phyloP scores from a whole-genome alignment of 306 rosid genomes.

The Arachis hypogaea region DNA sequence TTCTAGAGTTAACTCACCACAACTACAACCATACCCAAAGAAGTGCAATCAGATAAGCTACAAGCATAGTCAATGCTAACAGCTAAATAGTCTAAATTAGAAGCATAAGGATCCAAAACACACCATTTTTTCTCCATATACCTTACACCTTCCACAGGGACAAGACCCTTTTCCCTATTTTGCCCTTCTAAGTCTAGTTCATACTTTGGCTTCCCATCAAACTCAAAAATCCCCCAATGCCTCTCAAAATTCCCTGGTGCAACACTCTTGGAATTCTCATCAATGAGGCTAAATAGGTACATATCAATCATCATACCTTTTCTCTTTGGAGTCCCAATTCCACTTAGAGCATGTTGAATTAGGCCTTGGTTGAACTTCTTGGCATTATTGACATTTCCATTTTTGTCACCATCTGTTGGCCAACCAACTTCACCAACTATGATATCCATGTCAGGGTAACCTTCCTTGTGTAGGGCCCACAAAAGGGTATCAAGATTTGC shows the following conservation, averaged over 20 bases:
- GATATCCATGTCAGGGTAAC: constrained; percentile 70
- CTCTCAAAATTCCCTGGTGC: constrained; percentile 86
- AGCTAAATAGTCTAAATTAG: constrained; percentile 41
- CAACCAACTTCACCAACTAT: constrained; percentile 88
- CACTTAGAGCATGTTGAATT: constrained; percentile 62
- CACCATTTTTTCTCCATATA: constrained; percentile 78
- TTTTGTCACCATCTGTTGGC: constrained; percentile 84
- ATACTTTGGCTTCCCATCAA: constrained; percentile 91
- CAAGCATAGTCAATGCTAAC: constrained; percentile 75
- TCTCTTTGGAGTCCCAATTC: constrained; percentile 75
- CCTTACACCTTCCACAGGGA: constrained; percentile 63
- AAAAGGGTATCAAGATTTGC: constrained; percentile 80
- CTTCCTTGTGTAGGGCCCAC: constrained; percentile 67
- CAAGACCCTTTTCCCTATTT: constrained; percentile 47
- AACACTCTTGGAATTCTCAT: constrained; percentile 71
- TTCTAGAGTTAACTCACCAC: constrained; percentile 54
- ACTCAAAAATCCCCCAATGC: constrained; percentile 94
- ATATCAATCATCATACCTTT: constrained; percentile 53
- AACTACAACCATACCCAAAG: constrained; percentile 83
- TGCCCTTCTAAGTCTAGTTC: constrained; percentile 65
- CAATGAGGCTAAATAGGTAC: constrained; percentile 74
- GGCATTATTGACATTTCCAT: constrained; percentile 63
- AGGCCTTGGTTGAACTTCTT: constrained; percentile 75
- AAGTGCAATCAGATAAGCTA: constrained; percentile 82
- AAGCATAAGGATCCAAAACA: constrained; percentile 51